Conservation (phyloP, 441 rosid genomes). For the Adansonia grandidieri region DNA sequence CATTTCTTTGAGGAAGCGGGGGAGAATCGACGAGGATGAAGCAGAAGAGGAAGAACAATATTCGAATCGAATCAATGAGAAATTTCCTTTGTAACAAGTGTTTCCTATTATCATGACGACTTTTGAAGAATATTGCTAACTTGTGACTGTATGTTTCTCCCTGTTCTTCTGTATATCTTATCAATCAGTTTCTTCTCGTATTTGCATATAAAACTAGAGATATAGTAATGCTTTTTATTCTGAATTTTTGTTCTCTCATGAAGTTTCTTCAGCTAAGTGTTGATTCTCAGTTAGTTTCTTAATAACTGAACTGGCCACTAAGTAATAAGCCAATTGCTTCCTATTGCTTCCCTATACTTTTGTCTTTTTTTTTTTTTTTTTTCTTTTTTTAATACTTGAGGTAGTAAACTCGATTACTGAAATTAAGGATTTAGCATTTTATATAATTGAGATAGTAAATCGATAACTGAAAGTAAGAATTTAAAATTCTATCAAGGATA, state of each 20-base stretch:
- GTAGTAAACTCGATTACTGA: neutral
- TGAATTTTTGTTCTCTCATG: too few species aligned
- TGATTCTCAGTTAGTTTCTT: too few species aligned
- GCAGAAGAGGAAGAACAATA: neutral
- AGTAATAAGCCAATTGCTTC: too few species aligned
- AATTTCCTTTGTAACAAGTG: constrained; percentile 17
- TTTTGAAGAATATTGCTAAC: constrained; percentile 1
- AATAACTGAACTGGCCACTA: too few species aligned
- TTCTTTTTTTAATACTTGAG: neutral
- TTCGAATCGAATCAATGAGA: constrained; percentile 16
- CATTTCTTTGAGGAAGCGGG: neutral
- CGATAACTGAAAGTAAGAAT: too few species aligned
- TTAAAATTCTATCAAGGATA: too few species aligned
- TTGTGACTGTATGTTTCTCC: constrained; percentile 15
- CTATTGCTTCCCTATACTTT: too few species aligned
- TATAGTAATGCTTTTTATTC: neutral
- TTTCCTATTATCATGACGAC: neutral
- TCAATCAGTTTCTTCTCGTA: neutral
- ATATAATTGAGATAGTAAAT: too few species aligned
- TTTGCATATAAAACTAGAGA: neutral
- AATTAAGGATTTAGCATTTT: too few species aligned
- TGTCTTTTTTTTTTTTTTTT: neutral
- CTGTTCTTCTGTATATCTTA: neutral
- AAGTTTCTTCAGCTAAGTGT: too few species aligned
- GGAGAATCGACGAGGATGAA: neutral